Base-by-base conservation (phyloP, 768 basidiomycete species). In the Galerina marginata region DNA sequence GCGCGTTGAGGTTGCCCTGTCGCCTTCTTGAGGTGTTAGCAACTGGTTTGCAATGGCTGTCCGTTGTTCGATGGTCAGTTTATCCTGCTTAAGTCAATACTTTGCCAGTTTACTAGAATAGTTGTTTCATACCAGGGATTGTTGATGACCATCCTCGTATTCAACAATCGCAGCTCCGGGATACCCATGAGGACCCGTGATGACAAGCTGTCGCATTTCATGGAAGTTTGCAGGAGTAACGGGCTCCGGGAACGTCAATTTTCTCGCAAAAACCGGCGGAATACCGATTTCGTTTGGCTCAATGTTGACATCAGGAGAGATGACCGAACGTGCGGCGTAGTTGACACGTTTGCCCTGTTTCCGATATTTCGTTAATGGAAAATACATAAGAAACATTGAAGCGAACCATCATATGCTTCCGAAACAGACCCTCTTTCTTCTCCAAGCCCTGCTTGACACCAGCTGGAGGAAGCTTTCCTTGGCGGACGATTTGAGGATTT, bases 291-390 rank as follows among this genome's bases (percentile, higher is more conserved):
- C 97, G 72, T 93, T 96, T 33, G 97, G 93, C 75, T 99, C 97
- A 65, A 99, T 99, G 75, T 99, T 99, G 68, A 98, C 92, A 71
- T 99, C 97, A 10, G 97, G 97, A 15, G 97, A 99, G 65, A 99
- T 99, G 71, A 99, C 97, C n/a, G 97, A 99, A 63, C 97, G 95
- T 20, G 97, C 97, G 43, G 97, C 96, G 73, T 96, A 97, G 75
- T 99, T 99, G 62, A 99, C 97, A 70, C 97, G 95, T 81, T 99
- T 99, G 9, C 97, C 97, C 96, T 98, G 52, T 6, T 16, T 4
- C 16, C 7, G 52, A 29, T 15, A 33, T 58, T 14, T 49, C 45
- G 10, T 20, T 44, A 46, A 59, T 45, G 33, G 47, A 23, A 39
- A 49, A 36, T 36, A 37, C 9, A 11, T 49, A 37, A 42, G 53